These are phyloP conservation scores for Kalmusia sp. DNA, from an alignment of 2,329 filamentous ascomycete genomes.

Conservation along the genomic window DNA sequence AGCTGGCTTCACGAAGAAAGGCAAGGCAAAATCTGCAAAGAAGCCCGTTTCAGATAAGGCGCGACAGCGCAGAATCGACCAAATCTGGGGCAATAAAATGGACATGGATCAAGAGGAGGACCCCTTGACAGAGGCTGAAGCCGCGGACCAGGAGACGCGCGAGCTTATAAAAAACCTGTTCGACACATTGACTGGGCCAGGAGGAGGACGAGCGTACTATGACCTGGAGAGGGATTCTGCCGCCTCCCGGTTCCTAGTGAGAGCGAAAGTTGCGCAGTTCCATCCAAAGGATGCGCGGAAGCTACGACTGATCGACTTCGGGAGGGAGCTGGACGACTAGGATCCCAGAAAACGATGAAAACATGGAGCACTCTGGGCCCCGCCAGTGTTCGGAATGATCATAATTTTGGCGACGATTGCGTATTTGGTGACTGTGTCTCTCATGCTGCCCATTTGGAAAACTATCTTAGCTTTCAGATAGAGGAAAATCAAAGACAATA, in stretches of 20 bases:
- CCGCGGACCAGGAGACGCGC: constrained; percentile 56
- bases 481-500: no score
- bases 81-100: constrained; percentile 52
- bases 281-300: constrained; percentile 61
- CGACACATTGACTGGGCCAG: constrained; percentile 46
- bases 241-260: constrained; percentile 60
- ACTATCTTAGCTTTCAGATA: no score
- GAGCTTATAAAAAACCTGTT: constrained; percentile 56
- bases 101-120: constrained; percentile 27
- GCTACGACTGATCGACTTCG: constrained; percentile 62
- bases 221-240: constrained; percentile 59
- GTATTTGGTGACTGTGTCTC: no score
- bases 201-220: constrained; percentile 54
- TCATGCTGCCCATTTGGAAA: no score
- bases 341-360: neutral
- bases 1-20: constrained; percentile 61
- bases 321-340: constrained; percentile 48
- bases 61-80: constrained; percentile 59
- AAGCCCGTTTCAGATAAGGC: constrained; percentile 39
- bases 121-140: constrained; percentile 53
- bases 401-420: no score
- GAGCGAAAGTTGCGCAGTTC: constrained; percentile 63
- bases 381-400: no score
- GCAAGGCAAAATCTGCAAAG: constrained; percentile 52
- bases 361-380: no score